Evolutionary conservation across 441 rosid species (phyloP).

Genomic region (Populus hybrid): DNA sequence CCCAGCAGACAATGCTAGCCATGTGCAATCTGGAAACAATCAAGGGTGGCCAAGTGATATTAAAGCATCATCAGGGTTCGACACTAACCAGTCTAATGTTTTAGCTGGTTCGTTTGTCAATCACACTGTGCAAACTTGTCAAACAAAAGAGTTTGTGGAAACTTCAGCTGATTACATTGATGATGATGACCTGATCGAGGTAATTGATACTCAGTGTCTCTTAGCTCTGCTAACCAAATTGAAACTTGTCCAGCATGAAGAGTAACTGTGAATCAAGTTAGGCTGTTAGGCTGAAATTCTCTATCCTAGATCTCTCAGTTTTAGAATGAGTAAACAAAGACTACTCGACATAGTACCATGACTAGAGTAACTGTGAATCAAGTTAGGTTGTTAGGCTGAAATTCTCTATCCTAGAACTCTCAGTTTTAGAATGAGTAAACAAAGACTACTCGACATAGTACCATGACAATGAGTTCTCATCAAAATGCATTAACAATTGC

Average conservation of each 20-base stretch:
- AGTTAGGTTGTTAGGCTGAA: neutral
- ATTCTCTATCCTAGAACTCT: slow-evolving; percentile 1
- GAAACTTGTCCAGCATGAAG: slow-evolving; percentile 2
- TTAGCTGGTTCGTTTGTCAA: slow-evolving; percentile 31
- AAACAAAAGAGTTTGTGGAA: slow-evolving; percentile 31
- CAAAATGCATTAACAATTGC: neutral
- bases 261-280: neutral
- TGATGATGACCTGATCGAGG: slow-evolving; percentile 90
- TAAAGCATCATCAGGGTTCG: slow-evolving; percentile 25
- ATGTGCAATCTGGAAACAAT: slow-evolving; percentile 35
- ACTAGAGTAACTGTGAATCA: neutral
- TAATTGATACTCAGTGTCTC: slow-evolving; percentile 25
- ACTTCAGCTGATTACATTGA: slow-evolving; percentile 57
- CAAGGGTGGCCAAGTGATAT: slow-evolving; percentile 23
- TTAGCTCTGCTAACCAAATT: slow-evolving; percentile 7
- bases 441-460: neutral
- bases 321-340: neutral
- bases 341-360: neutral
- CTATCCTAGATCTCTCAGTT: slow-evolving; percentile 1
- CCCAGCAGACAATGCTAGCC: slow-evolving; percentile 24
- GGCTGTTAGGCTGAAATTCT: neutral
- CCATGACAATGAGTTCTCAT: neutral
- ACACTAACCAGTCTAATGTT: slow-evolving; percentile 23
- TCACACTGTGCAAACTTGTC: slow-evolving; percentile 28
- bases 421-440: neutral